phyloP scores from a whole-genome alignment of 306 rosid species.

The Geum urbanum region DNA sequence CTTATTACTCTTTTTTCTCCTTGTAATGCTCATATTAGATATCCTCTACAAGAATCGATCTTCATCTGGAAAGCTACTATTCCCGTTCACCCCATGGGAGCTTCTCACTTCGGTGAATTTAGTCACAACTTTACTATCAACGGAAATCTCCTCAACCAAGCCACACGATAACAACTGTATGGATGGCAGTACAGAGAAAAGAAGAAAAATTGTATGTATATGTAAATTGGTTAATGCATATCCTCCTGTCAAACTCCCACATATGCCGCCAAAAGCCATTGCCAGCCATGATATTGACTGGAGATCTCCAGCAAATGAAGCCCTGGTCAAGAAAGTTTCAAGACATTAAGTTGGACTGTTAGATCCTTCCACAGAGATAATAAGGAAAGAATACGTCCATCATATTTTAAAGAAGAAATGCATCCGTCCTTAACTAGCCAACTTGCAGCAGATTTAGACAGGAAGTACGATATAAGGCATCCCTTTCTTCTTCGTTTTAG shows the following conservation, averaged over 20 bases:
- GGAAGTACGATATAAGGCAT: background rate
- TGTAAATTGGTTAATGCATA: slow-evolving; percentile 58
- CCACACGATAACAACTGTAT: slow-evolving; percentile 71
- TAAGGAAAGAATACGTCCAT: slow-evolving; percentile 10
- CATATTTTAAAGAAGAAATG: background rate
- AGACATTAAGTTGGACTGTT: slow-evolving; percentile 4
- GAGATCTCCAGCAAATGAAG: slow-evolving; percentile 73
- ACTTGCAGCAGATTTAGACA: slow-evolving; percentile 5
- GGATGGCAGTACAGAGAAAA: slow-evolving; percentile 60
- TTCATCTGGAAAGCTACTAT: slow-evolving; percentile 32
- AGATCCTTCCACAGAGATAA: background rate
- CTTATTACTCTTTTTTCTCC: slow-evolving; percentile 54
- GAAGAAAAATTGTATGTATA: slow-evolving; percentile 60
- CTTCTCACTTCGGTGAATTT: slow-evolving; percentile 31
- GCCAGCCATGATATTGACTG: slow-evolving; percentile 79
- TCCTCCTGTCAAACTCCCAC: slow-evolving; percentile 81
- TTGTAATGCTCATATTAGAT: slow-evolving; percentile 33
- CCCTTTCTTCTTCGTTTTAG: too few relatives aligned
- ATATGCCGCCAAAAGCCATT: slow-evolving; percentile 84
- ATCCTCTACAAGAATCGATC: slow-evolving; percentile 34
- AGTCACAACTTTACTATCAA: slow-evolving; percentile 24
- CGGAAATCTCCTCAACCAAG: slow-evolving; percentile 60
- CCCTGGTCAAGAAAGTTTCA: slow-evolving; percentile 41
- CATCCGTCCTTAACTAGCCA: slow-evolving; percentile 7
- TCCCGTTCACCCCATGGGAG: slow-evolving; percentile 25